phyloP scores from a whole-genome alignment of 2,329 filamentous ascomycete species.

The Neospermospora avenae region DNA sequence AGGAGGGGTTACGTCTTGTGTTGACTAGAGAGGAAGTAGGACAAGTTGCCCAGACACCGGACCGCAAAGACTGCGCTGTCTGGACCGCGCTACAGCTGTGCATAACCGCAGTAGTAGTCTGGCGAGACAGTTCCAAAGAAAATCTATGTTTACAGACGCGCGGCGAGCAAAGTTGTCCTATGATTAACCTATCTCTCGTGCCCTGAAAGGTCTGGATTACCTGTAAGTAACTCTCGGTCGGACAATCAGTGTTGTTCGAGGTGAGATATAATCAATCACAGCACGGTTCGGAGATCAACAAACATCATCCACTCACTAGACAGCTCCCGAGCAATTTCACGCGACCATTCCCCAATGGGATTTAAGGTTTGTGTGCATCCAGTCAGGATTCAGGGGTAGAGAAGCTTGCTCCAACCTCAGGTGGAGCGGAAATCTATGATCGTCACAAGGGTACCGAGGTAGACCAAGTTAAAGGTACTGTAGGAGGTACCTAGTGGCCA shows the following conservation, averaged over 20 bases:
- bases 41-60: neutral
- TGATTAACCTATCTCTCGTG: no score
- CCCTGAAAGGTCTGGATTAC: no score
- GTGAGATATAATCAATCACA: no score
- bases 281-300: no score
- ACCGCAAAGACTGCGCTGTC: neutral
- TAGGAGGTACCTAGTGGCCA: neutral
- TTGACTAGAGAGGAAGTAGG: neutral
- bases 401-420: neutral
- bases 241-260: no score
- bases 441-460: neutral
- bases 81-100: neutral
- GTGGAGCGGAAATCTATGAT: neutral
- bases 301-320: neutral
- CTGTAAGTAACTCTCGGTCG: no score
- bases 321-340: neutral
- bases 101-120: neutral
- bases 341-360: neutral
- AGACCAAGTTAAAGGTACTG: neutral
- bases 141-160: neutral
- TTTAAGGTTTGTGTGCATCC: neutral
- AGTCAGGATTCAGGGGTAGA: neutral
- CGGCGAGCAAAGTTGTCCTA: no score
- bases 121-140: neutral
- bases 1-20: neutral